Conservation (phyloP, 2,329 filamentous ascomycete genomes). For the Arthrobotrys entomopaga region DNA sequence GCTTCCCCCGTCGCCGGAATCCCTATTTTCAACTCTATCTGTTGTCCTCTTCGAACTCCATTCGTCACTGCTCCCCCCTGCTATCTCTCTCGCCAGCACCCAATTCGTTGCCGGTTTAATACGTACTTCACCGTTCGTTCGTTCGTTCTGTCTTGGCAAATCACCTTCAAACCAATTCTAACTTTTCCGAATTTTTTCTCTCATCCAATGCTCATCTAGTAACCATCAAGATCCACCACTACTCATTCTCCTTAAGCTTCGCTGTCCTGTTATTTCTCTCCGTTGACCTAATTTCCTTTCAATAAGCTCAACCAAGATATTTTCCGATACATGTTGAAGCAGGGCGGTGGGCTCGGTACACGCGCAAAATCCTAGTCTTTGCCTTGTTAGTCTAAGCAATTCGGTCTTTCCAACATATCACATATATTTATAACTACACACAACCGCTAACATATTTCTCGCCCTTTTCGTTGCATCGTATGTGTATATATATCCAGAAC, state of each 20-base stretch:
- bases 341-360: constrained; percentile 48
- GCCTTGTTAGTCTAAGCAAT: background rate
- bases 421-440: constrained; percentile 24
- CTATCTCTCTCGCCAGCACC: background rate
- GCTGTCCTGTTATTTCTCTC: background rate
- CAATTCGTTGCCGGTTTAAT: too few species aligned
- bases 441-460: constrained; percentile 29
- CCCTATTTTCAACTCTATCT: too few species aligned
- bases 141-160: too few species aligned
- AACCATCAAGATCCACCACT: background rate
- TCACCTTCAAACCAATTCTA: too few species aligned
- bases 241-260: background rate
- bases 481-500: background rate
- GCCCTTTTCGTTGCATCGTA: constrained; percentile 9
- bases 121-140: too few species aligned
- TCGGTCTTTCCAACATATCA: constrained; percentile 1
- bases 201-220: background rate
- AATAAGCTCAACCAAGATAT: background rate
- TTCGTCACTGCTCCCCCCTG: constrained; percentile 20
- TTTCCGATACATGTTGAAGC: constrained; percentile 36
- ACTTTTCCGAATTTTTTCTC: background rate
- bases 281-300: background rate
- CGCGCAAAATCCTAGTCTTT: constrained; percentile 1
- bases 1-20: too few species aligned
- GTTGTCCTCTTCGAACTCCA: background rate